phyloP scores from a whole-genome alignment of 495 filamentous ascomycete genomes.

The Daldinia grandis region DNA sequence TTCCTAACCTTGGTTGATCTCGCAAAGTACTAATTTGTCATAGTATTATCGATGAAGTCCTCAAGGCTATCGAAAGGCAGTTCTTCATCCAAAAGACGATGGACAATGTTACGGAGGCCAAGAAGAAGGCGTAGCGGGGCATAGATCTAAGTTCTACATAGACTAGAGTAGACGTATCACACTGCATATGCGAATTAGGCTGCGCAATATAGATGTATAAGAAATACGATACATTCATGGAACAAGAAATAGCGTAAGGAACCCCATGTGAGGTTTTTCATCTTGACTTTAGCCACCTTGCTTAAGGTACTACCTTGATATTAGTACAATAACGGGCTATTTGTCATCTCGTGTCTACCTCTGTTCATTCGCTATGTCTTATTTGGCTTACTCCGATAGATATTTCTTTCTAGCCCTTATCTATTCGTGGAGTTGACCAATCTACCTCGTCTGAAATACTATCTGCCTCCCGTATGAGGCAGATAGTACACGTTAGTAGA shows the following conservation, averaged over 20 bases:
- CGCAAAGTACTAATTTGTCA: slow-evolving; percentile 49
- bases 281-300: slow-evolving; percentile 15
- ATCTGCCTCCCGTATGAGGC: background rate
- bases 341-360: slow-evolving; percentile 17
- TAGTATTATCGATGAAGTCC: slow-evolving; percentile 86
- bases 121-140: slow-evolving; percentile 52
- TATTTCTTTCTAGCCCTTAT: background rate
- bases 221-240: slow-evolving; percentile 19
- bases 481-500: background rate
- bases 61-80: slow-evolving; percentile 83
- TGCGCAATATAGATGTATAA: slow-evolving; percentile 21
- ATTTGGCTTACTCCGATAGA: background rate
- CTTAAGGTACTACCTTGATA: slow-evolving; percentile 21
- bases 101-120: slow-evolving; percentile 43
- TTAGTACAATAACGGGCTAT: slow-evolving; percentile 30
- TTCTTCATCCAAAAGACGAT: slow-evolving; percentile 56
- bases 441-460: background rate
- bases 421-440: background rate
- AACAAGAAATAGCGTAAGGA: background rate
- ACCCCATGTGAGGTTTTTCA: slow-evolving; percentile 1
- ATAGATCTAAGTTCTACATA: slow-evolving; percentile 36
- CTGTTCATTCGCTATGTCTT: background rate
- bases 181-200: slow-evolving; percentile 16
- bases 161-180: slow-evolving; percentile 40
- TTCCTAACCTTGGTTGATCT: background rate